Conservation (phyloP, 495 filamentous ascomycete species). For the Aspergillus kassunensis region DNA sequence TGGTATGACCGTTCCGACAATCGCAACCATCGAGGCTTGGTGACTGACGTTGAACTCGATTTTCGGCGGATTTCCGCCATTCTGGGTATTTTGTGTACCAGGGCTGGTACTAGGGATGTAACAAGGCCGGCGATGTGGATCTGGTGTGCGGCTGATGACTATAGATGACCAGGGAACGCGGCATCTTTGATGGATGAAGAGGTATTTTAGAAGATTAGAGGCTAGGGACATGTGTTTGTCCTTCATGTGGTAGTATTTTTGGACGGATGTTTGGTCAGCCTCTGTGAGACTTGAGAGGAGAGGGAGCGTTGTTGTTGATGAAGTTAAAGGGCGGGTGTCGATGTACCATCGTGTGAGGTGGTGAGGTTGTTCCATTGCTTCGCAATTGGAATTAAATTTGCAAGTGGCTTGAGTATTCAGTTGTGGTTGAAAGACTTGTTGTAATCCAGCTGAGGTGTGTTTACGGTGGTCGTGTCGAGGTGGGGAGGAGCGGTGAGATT, state of each 20-base stretch:
- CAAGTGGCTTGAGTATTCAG: too few relatives aligned
- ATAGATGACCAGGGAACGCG: slow-evolving; percentile 63
- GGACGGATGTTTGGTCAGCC: slow-evolving; percentile 32
- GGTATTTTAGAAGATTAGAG: slow-evolving; percentile 76
- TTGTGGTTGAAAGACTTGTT: too few relatives aligned
- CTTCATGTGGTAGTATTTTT: slow-evolving; percentile 34
- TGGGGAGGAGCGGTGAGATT: too few relatives aligned
- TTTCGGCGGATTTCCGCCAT: slow-evolving; percentile 19
- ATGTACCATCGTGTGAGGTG: slow-evolving; percentile 40
- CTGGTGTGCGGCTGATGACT: slow-evolving; percentile 53
- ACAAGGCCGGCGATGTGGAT: slow-evolving; percentile 62
- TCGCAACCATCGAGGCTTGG: slow-evolving; percentile 72
- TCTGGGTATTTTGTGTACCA: background rate
- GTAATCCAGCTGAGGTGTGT: too few relatives aligned
- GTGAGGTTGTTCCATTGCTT: background rate
- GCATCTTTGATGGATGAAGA: slow-evolving; percentile 60
- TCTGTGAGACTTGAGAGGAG: slow-evolving; percentile 33
- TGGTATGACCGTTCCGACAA: slow-evolving; percentile 44
- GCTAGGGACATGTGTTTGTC: slow-evolving; percentile 55
- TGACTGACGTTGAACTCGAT: slow-evolving; percentile 88
- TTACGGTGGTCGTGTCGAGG: too few relatives aligned
- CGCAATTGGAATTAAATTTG: too few relatives aligned
- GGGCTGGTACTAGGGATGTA: slow-evolving; percentile 32
- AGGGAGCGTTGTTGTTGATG: slow-evolving; percentile 30
- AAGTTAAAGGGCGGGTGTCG: slow-evolving; percentile 36